Evolutionary conservation across 768 basidiomycete genomes (phyloP), one percentile per base, ranked within the genome.

Genomic region (Lactarius psammicola): DNA sequence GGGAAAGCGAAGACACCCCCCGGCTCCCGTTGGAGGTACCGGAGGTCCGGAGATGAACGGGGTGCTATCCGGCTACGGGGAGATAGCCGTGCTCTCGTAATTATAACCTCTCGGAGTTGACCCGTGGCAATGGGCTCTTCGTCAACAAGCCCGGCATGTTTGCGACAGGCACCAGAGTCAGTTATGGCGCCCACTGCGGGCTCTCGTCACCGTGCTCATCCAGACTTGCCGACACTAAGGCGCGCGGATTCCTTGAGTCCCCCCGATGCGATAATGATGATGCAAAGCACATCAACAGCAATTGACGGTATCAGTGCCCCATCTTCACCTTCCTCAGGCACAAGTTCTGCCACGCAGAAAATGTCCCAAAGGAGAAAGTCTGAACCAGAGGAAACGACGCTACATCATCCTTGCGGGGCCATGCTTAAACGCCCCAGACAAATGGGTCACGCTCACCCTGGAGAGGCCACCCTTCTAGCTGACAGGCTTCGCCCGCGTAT

Each of bases 401-500:
- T 20, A 44, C 44, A n/a, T 46, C n/a, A 23, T 0, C n/a, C 10
- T 5, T 49, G 0, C 17, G 17, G 3, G 13, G 36, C 36, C 4
- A 13, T 13, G 36, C 36, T 13, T 5, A 30, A 36, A n/a, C 31
- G 42, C 13, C 28, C 54, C 9, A 40, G 18, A 4, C 60, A n/a
- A n/a, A n/a, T n/a, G n/a, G n/a, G n/a, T n/a, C n/a, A 59, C 36
- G 28, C 9, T 10, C n/a, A 5, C 4, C 15, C 54, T 3, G 30
- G 15, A 53, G 70, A 77, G 36, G 65, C 72, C 23, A 79, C 80
- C 2, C 89, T 89, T 0, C 75, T 94, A 1, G 89, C 93, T 0
- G 92, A 94, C 72, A 80, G 82, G 23, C 80, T 93, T 51, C 81
- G 92, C 10, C 92, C 92, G 2, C 80, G 77, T 15, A 74, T 74